phyloP scores from a whole-genome alignment of 2,329 filamentous ascomycete genomes.

The Pyrenophora tritici-repentis region DNA sequence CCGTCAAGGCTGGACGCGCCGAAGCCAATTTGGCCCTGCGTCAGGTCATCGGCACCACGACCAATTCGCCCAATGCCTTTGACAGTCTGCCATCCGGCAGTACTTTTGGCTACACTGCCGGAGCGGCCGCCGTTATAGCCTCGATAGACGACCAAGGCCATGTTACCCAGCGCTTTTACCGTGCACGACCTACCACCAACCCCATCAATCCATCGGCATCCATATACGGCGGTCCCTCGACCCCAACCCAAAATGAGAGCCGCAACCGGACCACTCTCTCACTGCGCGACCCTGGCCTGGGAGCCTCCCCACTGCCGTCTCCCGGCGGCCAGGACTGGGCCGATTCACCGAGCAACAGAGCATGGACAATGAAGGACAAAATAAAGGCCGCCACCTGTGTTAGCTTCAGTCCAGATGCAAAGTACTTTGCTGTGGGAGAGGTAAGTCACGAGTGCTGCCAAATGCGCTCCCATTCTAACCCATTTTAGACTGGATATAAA shows the following conservation, averaged over 20 bases:
- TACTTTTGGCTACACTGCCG: slow-evolving; percentile 87
- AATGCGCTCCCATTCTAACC: slow-evolving; percentile 33
- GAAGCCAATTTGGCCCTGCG: slow-evolving; percentile 68
- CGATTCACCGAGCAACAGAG: slow-evolving; percentile 68
- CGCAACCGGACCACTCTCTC: slow-evolving; percentile 64
- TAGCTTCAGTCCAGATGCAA: slow-evolving; percentile 83
- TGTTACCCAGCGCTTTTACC: slow-evolving; percentile 83
- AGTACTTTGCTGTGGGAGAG: slow-evolving; percentile 88
- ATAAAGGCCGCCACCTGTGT: slow-evolving; percentile 95
- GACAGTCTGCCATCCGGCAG: slow-evolving; percentile 73
- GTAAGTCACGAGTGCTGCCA: slow-evolving; percentile 45
- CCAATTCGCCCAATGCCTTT: slow-evolving; percentile 81
- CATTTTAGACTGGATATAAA: slow-evolving; percentile 76
- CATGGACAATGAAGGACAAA: slow-evolving; percentile 86
- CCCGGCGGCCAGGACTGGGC: slow-evolving; percentile 55
- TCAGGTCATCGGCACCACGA: slow-evolving; percentile 90
- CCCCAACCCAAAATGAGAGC: slow-evolving; percentile 57
- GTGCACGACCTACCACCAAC: slow-evolving; percentile 74
- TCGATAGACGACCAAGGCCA: slow-evolving; percentile 70
- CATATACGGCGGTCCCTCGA: slow-evolving; percentile 59
- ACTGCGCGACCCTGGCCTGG: slow-evolving; percentile 55
- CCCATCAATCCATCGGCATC: slow-evolving; percentile 67
- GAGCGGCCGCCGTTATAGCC: slow-evolving; percentile 89
- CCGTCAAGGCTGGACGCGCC: slow-evolving; percentile 56
- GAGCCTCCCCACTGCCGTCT: slow-evolving; percentile 51